Evolutionary conservation across 495 filamentous ascomycete species (phyloP).

Genomic region (Xylona heveae): DNA sequence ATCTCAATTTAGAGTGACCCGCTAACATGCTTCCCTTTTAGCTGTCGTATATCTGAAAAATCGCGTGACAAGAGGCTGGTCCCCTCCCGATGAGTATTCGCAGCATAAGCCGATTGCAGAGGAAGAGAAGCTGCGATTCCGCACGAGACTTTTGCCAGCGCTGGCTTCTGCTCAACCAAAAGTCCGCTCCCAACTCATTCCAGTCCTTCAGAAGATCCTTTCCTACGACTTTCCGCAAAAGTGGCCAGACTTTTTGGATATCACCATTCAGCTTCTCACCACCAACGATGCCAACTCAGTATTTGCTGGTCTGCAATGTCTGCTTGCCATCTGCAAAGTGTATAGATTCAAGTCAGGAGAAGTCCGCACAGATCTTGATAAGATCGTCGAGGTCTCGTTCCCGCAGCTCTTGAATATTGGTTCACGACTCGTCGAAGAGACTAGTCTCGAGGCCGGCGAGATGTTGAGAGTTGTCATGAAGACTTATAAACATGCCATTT

Average conservation of each 20-base stretch:
- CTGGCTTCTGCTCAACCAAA: constrained; percentile 58
- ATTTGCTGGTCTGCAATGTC: constrained; percentile 81
- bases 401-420: constrained; percentile 79
- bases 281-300: constrained; percentile 67
- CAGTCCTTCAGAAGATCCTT: constrained; percentile 84
- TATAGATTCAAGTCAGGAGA: constrained; percentile 83
- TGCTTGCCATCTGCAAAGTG: constrained; percentile 78
- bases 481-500: constrained; percentile 92
- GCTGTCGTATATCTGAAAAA: constrained; percentile 97
- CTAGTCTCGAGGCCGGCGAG: constrained; percentile 80
- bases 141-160: constrained; percentile 70
- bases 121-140: constrained; percentile 69
- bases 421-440: constrained; percentile 69
- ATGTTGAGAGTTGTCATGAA: constrained; percentile 92
- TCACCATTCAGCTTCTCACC: constrained; percentile 68
- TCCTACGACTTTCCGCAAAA: constrained; percentile 83
- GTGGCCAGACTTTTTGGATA: constrained; percentile 86
- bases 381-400: constrained; percentile 78
- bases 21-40: constrained; percentile 17
- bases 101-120: constrained; percentile 55
- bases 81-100: constrained; percentile 48
- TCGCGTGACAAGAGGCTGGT: constrained; percentile 79
- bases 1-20: constrained; percentile 6
- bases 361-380: constrained; percentile 71
- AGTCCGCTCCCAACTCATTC: constrained; percentile 77